A percentile compares a stretch with the other conserved stretches of the same genome.
These are phyloP conservation scores for Salix udensis DNA, from an alignment of 345 rosid genomes.

Conservation along the genomic window DNA sequence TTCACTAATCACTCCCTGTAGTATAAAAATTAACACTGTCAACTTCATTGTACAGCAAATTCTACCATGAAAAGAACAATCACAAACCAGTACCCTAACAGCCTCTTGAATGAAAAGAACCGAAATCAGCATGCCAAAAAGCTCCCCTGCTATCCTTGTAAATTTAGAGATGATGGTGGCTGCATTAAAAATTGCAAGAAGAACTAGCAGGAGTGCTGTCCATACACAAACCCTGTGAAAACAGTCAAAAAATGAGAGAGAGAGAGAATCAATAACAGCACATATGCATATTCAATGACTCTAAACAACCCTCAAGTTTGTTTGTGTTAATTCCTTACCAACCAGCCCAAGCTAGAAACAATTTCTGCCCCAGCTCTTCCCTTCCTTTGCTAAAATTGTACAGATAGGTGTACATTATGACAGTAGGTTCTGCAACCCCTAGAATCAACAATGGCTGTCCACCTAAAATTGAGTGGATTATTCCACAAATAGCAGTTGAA, in stretches of 20 bases:
- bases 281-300: background rate
- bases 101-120: constrained; percentile 85
- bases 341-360: constrained; percentile 73
- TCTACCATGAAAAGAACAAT: background rate
- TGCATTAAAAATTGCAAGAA: constrained; percentile 67
- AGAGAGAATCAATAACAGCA: background rate
- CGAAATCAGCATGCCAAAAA: constrained; percentile 74
- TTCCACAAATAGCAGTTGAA: constrained; percentile 78
- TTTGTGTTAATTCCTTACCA: constrained; percentile 42
- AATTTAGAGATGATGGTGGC: constrained; percentile 55
- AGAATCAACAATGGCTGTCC: constrained; percentile 81
- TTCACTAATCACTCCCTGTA: constrained; percentile 64
- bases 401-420: constrained; percentile 80
- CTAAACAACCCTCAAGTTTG: background rate
- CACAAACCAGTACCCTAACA: constrained; percentile 44
- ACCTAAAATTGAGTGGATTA: constrained; percentile 73
- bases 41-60: background rate
- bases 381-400: constrained; percentile 60
- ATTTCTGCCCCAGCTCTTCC: constrained; percentile 49
- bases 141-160: constrained; percentile 73
- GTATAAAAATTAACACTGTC: constrained; percentile 8
- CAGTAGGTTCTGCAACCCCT: constrained; percentile 89
- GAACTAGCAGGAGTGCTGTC: constrained; percentile 57
- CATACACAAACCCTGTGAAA: constrained; percentile 67
- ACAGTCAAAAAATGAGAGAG: background rate